Base-by-base conservation (phyloP, 306 rosid genomes). In the Casuarina glauca region DNA sequence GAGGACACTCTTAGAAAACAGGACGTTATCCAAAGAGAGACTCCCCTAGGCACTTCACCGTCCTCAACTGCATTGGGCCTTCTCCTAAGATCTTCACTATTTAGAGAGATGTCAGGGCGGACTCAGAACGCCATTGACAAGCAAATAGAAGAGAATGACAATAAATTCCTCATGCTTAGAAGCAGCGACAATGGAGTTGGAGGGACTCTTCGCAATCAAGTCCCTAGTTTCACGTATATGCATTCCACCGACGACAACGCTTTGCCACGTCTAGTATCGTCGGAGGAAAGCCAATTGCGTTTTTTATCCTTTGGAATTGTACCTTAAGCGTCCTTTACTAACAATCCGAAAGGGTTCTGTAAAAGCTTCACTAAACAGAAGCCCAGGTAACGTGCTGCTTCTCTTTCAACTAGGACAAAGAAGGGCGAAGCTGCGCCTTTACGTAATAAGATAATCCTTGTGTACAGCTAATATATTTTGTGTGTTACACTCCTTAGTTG, bases 1-100 rank as follows among this genome's bases (percentile, higher is more conserved):
- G 54, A 81, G 55, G 82, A 86, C 63, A 69, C 50, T 61, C 16
- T 68, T 10, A 76, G 78, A 80, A 80, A 70, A 70, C 50, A 15
- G 72, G 75, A 78, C 0, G 50, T 85, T 79, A 78, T 80, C 80
- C 82, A 69, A 8, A 52, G 48, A 19, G 35, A 72, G 48, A 76
- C 72, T 35, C 32, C 32, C 32, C 32, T 26, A 26, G 32, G 32
- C 32, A 79, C 87, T 69, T 54, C 91, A 45, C 69, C 90, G 41
- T 89, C 97, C 74, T 90, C 93, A 26, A 79, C 91, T 19, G 96
- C 97, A 39, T 85, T 91, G 36, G 92, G 97, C 76, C 89, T 93
- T 81, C 93, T 93, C 75, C 83, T 93, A 6, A 89, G 87, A 69
- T 93, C 97, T 12, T 85, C 97, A 38, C 76, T 91, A 39, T 91